Conservation (phyloP, 345 rosid species). For the Mercurialis annua region DNA sequence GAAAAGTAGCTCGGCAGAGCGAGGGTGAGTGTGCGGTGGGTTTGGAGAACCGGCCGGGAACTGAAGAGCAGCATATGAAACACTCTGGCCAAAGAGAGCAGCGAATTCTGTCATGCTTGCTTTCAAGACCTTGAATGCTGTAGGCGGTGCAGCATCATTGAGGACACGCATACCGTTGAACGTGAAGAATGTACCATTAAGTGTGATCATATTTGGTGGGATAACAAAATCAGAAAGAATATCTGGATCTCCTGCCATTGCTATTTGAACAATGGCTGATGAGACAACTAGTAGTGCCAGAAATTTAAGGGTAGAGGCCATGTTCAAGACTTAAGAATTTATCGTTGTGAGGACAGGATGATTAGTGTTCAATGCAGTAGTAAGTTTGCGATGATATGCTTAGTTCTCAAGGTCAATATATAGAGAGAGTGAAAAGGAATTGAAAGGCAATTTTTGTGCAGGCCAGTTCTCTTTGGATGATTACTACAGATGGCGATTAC, state of each 20-base stretch:
- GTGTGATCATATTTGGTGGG: background rate
- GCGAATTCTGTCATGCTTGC: slow-evolving; percentile 20
- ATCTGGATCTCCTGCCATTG: slow-evolving; percentile 10
- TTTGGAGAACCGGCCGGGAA: background rate
- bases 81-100: slow-evolving; percentile 16
- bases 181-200: slow-evolving; percentile 10
- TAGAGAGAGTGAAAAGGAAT: background rate
- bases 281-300: background rate
- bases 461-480: slow-evolving; percentile 16
- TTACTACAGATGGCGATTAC: slow-evolving; percentile 5
- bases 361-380: background rate
- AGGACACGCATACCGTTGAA: slow-evolving; percentile 2
- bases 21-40: slow-evolving; percentile 23
- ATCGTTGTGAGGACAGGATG: background rate
- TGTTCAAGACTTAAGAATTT: background rate
- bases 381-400: background rate
- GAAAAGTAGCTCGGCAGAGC: slow-evolving; percentile 17
- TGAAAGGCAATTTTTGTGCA: background rate
- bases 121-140: slow-evolving; percentile 6
- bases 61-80: slow-evolving; percentile 11
- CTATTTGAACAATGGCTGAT: background rate
- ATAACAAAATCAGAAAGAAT: slow-evolving; percentile 13
- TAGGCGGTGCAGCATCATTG: background rate
- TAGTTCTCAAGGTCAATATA: background rate
- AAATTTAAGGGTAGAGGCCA: background rate